A percentile compares a stretch with the other conserved stretches of the same genome.
These are phyloP conservation scores for Austroboletus novae-zelandiae DNA, from an alignment of 1,284 basidiomycete species.

Conservation along the genomic window DNA sequence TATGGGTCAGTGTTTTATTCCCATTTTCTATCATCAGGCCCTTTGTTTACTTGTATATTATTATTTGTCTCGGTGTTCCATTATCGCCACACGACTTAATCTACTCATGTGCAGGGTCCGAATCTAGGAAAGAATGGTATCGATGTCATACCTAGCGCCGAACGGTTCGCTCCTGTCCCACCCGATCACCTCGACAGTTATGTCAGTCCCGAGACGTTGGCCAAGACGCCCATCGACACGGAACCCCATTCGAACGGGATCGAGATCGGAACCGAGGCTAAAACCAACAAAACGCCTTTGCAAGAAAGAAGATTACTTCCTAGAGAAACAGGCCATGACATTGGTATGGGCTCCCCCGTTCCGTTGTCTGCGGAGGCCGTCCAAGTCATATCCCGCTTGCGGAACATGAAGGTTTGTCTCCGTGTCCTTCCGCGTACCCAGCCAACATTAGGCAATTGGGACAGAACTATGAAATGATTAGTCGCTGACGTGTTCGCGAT, in stretches of 20 bases:
- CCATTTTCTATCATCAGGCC: not conserved
- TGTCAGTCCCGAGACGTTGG: constrained; percentile 37
- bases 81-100: no score
- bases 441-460: not conserved
- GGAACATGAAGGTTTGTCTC: constrained; percentile 74
- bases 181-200: constrained; percentile 51
- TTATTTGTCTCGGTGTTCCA: no score
- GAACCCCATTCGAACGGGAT: constrained; percentile 7
- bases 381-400: constrained; percentile 78
- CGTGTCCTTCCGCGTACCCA: not conserved
- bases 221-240: constrained; percentile 25
- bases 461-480: no score
- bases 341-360: constrained; percentile 88
- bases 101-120: constrained; percentile 50
- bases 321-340: constrained; percentile 80
- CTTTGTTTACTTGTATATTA: no score
- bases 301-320: constrained; percentile 47
- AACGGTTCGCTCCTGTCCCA: constrained; percentile 61
- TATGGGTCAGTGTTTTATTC: constrained; percentile 63
- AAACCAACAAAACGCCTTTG: constrained; percentile 25
- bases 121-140: constrained; percentile 81
- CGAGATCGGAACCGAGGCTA: not conserved
- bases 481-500: constrained; percentile 8
- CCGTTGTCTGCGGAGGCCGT: constrained; percentile 82
- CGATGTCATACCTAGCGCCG: constrained; percentile 63